Conservation (phyloP, 23 red algal genomes). For the Gracilaria vermiculophylla region DNA sequence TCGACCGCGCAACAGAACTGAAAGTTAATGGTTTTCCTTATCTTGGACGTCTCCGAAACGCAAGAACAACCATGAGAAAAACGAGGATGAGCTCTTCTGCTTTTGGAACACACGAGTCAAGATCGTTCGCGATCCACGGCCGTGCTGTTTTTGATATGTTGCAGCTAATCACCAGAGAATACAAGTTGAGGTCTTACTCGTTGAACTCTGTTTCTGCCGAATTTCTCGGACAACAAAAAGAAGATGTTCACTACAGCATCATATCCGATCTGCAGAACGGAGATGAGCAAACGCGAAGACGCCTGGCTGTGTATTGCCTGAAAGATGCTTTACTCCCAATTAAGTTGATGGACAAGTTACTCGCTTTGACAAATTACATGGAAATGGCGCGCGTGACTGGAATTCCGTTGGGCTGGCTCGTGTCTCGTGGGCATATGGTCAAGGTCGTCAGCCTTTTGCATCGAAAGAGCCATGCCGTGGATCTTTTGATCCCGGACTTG, state of each 20-base stretch:
- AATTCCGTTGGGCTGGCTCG: constrained; percentile 91
- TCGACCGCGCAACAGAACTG: constrained; percentile 83
- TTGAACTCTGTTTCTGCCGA: constrained; percentile 97
- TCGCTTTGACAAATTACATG: constrained; percentile 99
- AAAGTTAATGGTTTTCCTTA: constrained; percentile 74
- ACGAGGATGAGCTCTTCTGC: constrained; percentile 89
- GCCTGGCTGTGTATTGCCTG: constrained; percentile 95
- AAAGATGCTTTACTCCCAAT: constrained; percentile 94
- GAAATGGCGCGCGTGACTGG: constrained; percentile 98
- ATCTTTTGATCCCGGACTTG: constrained; percentile 87
- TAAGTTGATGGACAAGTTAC: constrained; percentile 93
- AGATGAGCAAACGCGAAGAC: constrained; percentile 89
- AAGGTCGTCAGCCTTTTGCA: constrained; percentile 97
- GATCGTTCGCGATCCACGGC: constrained; percentile 87
- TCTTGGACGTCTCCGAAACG: constrained; percentile 70
- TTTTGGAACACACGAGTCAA: constrained; percentile 94
- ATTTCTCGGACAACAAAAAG: constrained; percentile 97
- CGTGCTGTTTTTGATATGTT: constrained; percentile 98
- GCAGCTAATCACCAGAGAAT: constrained; percentile 93
- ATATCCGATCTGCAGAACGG: constrained; percentile 91
- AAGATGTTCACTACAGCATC: constrained; percentile 99
- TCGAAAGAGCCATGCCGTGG: constrained; percentile 76
- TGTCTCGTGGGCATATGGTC: constrained; percentile 98
- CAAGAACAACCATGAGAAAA: constrained; percentile 78
- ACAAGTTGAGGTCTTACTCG: constrained; percentile 98